phyloP scores from a whole-genome alignment of 2,329 filamentous ascomycete species.

The Cytospora piceicola region DNA sequence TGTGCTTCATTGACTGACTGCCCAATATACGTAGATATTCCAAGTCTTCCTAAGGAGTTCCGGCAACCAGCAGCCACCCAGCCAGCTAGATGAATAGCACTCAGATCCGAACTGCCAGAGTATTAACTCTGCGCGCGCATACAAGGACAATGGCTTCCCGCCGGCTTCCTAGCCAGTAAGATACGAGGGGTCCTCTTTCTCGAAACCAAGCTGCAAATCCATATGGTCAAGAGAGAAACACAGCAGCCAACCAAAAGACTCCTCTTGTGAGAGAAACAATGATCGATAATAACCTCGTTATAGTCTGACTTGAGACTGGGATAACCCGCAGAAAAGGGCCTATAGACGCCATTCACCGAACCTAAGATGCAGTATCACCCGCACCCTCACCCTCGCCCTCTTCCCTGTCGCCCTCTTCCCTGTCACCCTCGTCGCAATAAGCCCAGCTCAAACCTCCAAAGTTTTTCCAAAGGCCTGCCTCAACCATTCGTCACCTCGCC shows the following conservation, averaged over 20 bases:
- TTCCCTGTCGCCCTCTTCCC: not conserved
- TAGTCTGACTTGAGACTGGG: not conserved
- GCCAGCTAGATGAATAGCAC: not conserved
- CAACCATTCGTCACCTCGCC: not conserved
- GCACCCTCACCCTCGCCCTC: constrained; percentile 9
- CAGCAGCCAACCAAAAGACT: not conserved
- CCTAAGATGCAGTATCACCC: constrained; percentile 17
- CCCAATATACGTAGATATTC: no score
- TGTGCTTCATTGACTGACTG: no score
- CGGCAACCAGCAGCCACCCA: not conserved
- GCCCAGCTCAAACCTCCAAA: constrained; percentile 12
- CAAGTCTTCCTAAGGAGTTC: not conserved
- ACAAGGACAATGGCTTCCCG: not conserved
- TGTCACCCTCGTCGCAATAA: constrained; percentile 5
- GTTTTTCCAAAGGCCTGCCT: not conserved
- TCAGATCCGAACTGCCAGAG: not conserved
- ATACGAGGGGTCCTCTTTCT: not conserved
- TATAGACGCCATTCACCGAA: constrained; percentile 29
- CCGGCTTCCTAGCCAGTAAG: not conserved
- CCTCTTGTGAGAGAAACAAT: not conserved
- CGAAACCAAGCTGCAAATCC: constrained; percentile 1
- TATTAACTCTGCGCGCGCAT: not conserved
- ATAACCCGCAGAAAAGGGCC: constrained; percentile 8
- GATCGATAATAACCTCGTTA: constrained; percentile 10
- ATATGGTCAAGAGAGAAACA: not conserved